phyloP scores from a whole-genome alignment of 2,329 filamentous ascomycete species.

The Aureobasidium sp. region DNA sequence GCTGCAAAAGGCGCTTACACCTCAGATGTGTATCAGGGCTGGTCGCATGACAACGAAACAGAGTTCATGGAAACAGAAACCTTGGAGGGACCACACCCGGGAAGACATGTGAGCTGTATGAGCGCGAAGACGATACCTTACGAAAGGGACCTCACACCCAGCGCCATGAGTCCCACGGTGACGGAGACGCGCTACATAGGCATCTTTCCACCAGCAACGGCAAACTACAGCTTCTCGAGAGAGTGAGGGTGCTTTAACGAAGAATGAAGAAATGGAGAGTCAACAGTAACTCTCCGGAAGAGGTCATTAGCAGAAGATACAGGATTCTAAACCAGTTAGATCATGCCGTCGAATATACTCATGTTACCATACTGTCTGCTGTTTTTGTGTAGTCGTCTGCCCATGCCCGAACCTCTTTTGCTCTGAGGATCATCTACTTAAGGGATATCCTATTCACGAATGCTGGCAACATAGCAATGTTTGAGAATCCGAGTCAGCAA shows the following conservation, averaged over 20 bases:
- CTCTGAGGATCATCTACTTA: too few relatives aligned
- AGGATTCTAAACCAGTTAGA: neutral
- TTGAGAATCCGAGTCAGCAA: too few relatives aligned
- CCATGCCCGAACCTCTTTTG: too few relatives aligned
- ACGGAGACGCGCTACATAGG: neutral
- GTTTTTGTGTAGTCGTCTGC: neutral
- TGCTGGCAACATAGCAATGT: too few relatives aligned
- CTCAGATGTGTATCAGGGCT: neutral
- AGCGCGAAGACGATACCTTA: conserved; percentile 1
- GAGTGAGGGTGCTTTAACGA: neutral
- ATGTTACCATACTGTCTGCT: neutral
- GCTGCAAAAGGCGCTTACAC: neutral
- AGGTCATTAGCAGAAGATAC: neutral
- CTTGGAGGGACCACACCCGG: neutral
- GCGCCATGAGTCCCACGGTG: neutral
- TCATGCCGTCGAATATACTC: neutral
- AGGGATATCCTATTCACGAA: too few relatives aligned
- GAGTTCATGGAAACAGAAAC: neutral
- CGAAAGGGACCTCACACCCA: neutral
- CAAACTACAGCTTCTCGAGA: conserved; percentile 1
- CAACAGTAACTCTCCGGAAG: neutral
- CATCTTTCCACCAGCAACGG: neutral
- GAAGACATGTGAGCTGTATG: neutral
- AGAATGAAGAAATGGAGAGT: neutral
- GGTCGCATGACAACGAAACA: neutral